Conservation (phyloP, 208 protist genomes). For the Tritrichomonas foetus region DNA sequence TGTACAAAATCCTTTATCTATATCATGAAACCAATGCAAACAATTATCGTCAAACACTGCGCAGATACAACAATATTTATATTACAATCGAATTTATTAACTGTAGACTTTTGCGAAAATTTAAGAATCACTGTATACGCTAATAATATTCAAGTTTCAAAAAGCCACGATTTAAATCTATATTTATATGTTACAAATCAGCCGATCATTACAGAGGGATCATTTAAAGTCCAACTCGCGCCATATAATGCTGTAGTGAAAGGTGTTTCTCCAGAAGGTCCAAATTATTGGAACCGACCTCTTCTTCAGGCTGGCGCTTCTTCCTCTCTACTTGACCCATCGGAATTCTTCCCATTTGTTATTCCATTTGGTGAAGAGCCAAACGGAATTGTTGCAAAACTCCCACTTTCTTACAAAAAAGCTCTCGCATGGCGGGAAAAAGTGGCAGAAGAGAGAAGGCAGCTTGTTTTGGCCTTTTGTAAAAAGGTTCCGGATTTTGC, state of each 20-base stretch:
- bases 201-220: not conserved
- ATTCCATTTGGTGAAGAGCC: constrained; percentile 27
- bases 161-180: too few relatives aligned
- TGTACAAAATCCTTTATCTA: too few relatives aligned
- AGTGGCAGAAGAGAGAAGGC: constrained; percentile 22
- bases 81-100: too few relatives aligned
- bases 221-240: not conserved
- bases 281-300: not conserved
- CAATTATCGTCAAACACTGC: too few relatives aligned
- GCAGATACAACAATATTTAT: too few relatives aligned
- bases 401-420: not conserved
- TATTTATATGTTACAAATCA: too few relatives aligned
- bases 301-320: not conserved
- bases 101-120: too few relatives aligned
- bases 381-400: not conserved
- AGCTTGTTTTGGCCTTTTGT: not conserved
- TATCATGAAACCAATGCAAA: too few relatives aligned
- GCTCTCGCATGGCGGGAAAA: not conserved
- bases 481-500: not conserved
- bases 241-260: not conserved
- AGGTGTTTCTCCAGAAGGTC: not conserved
- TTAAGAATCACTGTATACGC: too few relatives aligned
- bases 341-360: not conserved
- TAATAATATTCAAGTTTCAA: too few relatives aligned
- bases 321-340: not conserved